Base-by-base conservation (phyloP, 768 basidiomycete genomes). In the Pulveroboletus sp. region DNA sequence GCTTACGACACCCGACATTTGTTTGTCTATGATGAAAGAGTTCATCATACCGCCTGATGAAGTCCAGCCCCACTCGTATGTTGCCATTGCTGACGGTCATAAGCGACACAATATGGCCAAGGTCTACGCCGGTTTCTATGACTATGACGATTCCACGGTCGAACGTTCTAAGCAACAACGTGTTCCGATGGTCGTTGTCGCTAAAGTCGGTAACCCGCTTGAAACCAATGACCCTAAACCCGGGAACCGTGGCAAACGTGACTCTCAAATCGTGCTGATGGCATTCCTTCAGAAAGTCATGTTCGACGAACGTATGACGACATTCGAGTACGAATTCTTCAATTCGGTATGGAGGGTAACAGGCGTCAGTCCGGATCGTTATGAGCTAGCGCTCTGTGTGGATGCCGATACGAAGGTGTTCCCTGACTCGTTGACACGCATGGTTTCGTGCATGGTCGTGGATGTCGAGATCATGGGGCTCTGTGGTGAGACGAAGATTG, bases 231-330 rank as follows among this genome's bases (percentile, higher is more conserved):
- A 98, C 51, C 58, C 88, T 21, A 98, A 99, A 69, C 94, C 96
- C 1, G 96, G 96, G 51, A 98, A 99, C 70, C 86, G 96, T 68
- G 96, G 96, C 42, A 99, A 98, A 72, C 95, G 96, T 55, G 96
- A 99, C 73, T 89, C 85, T 65, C 96, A 99, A 70, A 94, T 99
- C 60, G 87, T 99, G 44, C 75, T 98, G 53, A 99, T 99, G 96
- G 79, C 80, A 17, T 98, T 98, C 78, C 75, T 98, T 66, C 96
- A 99, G 70, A 98, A 96, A 69, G 93, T 98, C 60, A 96, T 99
- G 94, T 98, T 98, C 60, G 96, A 99, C 70, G 96, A 99, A 74
- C 83, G 96, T 46, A 98, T 99, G 95, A 96, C 95, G 54, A 95
- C 91, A 47, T 94, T 99, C 67, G 96, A 98, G 73, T 98, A 98